Evolutionary conservation across 78 protist genomes (phyloP).

Genomic region (Polysphondylium violaceum): DNA sequence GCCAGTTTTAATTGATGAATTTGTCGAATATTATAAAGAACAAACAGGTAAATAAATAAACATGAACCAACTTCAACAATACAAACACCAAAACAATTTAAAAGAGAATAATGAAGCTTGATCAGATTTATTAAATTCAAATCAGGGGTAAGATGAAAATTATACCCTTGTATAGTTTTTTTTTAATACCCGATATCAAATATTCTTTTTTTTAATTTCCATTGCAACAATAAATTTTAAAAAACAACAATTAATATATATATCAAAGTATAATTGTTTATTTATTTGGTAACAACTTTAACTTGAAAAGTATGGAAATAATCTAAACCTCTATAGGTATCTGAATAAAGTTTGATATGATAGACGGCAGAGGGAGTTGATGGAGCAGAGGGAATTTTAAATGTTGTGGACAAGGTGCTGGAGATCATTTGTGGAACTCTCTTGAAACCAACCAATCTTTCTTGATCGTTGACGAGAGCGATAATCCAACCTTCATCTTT

Average conservation of each 20-base stretch:
- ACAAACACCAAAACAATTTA: background rate
- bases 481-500: constrained; percentile 83
- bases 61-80: background rate
- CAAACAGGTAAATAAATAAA: background rate
- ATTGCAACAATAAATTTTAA: no score
- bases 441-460: constrained; percentile 53
- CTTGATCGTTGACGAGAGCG: constrained; percentile 34
- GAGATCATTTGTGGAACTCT: constrained; percentile 41
- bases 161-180: no score
- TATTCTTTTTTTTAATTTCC: no score
- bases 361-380: constrained; percentile 27
- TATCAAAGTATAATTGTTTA: no score
- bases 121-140: no score
- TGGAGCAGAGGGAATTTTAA: constrained; percentile 2
- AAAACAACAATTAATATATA: background rate
- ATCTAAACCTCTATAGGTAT: constrained; percentile 70
- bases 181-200: no score
- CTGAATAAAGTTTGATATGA: constrained; percentile 59
- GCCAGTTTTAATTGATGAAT: constrained; percentile 72
- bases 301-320: constrained; percentile 42
- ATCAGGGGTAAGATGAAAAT: no score
- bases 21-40: constrained; percentile 16
- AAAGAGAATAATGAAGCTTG: background rate
- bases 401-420: constrained; percentile 3
- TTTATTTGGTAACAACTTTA: constrained; percentile 2